Evolutionary conservation across 805 yeast genomes (phyloP).

Genomic region (Diddensiella santjacobensis): DNA sequence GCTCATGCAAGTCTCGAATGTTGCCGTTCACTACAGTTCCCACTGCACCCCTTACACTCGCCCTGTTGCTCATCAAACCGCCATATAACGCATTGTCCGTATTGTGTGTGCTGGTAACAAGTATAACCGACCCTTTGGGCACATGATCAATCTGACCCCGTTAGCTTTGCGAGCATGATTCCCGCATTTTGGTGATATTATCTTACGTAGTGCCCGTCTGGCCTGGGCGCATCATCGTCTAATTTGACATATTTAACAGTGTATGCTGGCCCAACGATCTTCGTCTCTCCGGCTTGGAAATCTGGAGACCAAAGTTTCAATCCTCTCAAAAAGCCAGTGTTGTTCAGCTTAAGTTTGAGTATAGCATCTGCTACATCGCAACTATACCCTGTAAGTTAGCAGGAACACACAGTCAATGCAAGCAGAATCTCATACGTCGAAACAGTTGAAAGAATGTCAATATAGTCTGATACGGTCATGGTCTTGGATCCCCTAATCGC

Average conservation of each 20-base stretch:
- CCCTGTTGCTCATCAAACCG: constrained; percentile 63
- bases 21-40: constrained; percentile 41
- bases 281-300: constrained; percentile 4
- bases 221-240: constrained; percentile 11
- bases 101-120: constrained; percentile 57
- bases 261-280: constrained; percentile 14
- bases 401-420: no score
- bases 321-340: not conserved
- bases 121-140: constrained; percentile 59
- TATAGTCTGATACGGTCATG: not conserved
- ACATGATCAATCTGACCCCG: constrained; percentile 51
- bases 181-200: not conserved
- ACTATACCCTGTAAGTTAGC: not conserved
- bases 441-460: not conserved
- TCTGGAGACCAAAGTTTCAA: not conserved
- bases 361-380: not conserved
- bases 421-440: not conserved
- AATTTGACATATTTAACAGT: constrained; percentile 15
- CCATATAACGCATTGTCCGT: constrained; percentile 79
- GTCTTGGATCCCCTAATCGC: no score
- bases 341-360: not conserved
- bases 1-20: constrained; percentile 12
- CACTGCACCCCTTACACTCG: constrained; percentile 6
- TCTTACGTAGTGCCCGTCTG: constrained; percentile 51
- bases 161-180: not conserved